Evolutionary conservation across 352 stramenopile genomes (phyloP), one percentile per base, ranked within the genome.

Genomic region (Globisporangium okanoganense): DNA sequence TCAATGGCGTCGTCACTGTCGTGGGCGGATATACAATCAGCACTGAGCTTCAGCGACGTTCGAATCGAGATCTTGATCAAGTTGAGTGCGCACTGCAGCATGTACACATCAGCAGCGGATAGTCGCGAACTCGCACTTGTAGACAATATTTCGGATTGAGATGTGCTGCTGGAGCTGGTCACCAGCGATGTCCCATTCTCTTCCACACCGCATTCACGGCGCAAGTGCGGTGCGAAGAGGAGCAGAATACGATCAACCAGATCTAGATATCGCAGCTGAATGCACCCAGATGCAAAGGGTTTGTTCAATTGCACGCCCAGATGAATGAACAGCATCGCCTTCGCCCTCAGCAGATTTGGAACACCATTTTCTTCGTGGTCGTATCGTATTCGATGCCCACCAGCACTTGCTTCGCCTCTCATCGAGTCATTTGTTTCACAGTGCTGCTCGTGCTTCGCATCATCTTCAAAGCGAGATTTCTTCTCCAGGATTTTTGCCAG

Each of bases 41-140:
- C 79, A 18, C 79, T 75, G 57, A 94, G 73, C 57, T 90, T 85
- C 10, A 92, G 25, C 16, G 84, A 78, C 22, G 71, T 86, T 56
- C 77, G 79, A 61, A 90, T 82, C 22, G 65, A 66, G 2, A 85
- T 51, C 13, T 79, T 78, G 27, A 85, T 75, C 40, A 89, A 3
- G 56, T 90, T 82, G 9, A 89, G 48, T 27, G 76, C 70, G 47
- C 82, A 90, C 29, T 94, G 80, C 5, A 79, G 57, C 5, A 89
- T 60, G 49, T 92, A 89, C 31, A 75, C 51, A 27, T 86, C 72
- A 44, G 66, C 62, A 29, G 59, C 20, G 14, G 64, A 54, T n/a
- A 59, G 24, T 20, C 31, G 52, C 20, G 51, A 35, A 1, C 5
- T 33, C 25, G 41, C 5, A n/a, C 29, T 56, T 24, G 48, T 12